phyloP scores from a whole-genome alignment of 2,329 filamentous ascomycete genomes.

The Colletotrichum sp. region DNA sequence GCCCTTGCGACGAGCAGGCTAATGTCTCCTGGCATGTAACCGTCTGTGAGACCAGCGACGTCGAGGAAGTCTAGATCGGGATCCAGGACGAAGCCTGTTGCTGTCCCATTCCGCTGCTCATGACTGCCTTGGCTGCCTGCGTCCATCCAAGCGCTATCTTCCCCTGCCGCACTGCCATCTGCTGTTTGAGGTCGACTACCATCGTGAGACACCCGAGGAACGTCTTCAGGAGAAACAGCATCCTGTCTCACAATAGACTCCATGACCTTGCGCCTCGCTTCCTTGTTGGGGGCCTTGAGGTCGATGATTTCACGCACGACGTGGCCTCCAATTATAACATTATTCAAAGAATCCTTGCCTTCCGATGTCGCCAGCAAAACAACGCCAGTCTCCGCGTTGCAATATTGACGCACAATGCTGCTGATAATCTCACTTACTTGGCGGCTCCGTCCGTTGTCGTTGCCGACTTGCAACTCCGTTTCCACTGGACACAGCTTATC shows the following conservation, averaged over 20 bases:
- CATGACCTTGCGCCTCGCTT: conserved; percentile 81
- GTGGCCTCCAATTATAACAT: conserved; percentile 87
- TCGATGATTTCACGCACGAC: conserved; percentile 90
- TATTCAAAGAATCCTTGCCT: conserved; percentile 90
- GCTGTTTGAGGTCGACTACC: conserved; percentile 62
- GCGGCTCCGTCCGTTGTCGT: conserved; percentile 89
- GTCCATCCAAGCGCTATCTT: conserved; percentile 75
- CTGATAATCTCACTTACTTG: conserved; percentile 91
- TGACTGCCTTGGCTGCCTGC: conserved; percentile 64
- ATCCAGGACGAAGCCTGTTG: conserved; percentile 74
- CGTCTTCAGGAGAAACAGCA: conserved; percentile 43
- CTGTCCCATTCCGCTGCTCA: conserved; percentile 32
- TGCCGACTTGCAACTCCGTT: conserved; percentile 91
- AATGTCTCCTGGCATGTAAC: conserved; percentile 97
- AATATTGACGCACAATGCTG: conserved; percentile 83
- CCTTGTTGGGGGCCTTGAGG: conserved; percentile 91
- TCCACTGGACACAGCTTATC: conserved; percentile 93
- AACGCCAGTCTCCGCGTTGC: conserved; percentile 77
- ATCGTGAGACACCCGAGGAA: conserved; percentile 33
- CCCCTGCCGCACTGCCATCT: conserved; percentile 55
- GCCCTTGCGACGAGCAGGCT: conserved; percentile 85
- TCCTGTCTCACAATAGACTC: conserved; percentile 74
- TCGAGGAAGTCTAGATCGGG: conserved; percentile 87
- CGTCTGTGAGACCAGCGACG: conserved; percentile 90
- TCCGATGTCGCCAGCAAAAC: conserved; percentile 90